These are phyloP conservation scores for Psilocybe cubensis DNA, from an alignment of 768 basidiomycete genomes.

Conservation along the genomic window DNA sequence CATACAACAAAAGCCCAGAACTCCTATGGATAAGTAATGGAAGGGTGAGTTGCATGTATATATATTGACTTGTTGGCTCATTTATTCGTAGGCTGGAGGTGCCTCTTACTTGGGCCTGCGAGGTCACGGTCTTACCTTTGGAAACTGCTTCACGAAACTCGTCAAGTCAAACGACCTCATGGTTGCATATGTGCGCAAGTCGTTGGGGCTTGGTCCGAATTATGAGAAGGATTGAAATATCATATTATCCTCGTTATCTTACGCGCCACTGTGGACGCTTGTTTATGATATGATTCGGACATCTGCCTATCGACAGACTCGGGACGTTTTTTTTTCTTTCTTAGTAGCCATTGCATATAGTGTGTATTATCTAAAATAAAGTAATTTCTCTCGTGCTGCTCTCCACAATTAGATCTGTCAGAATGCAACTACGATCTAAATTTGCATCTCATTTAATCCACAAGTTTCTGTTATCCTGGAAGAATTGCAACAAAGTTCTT, in stretches of 20 bases:
- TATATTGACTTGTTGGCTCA: background rate
- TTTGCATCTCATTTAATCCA: slow-evolving; percentile 16
- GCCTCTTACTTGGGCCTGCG: slow-evolving; percentile 34
- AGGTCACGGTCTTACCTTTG: slow-evolving; percentile 51
- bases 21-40: slow-evolving; percentile 28
- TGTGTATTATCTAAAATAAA: too few relatives aligned
- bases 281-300: too few relatives aligned
- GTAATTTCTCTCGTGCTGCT: too few relatives aligned
- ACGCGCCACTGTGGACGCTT: too few relatives aligned
- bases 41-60: slow-evolving; percentile 13
- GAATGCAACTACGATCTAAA: too few relatives aligned
- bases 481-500: slow-evolving; percentile 23
- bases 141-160: slow-evolving; percentile 42
- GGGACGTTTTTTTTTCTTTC: too few relatives aligned
- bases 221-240: background rate
- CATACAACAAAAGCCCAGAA: slow-evolving; percentile 26
- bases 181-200: slow-evolving; percentile 13
- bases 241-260: too few relatives aligned
- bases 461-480: slow-evolving; percentile 22
- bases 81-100: slow-evolving; percentile 18
- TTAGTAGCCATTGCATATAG: too few relatives aligned
- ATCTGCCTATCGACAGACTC: too few relatives aligned
- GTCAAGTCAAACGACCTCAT: slow-evolving; percentile 44
- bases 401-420: too few relatives aligned
- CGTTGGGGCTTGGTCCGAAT: background rate